Conservation (phyloP, 2,329 filamentous ascomycete genomes). For the Phaeomoniella chlamydospora region DNA sequence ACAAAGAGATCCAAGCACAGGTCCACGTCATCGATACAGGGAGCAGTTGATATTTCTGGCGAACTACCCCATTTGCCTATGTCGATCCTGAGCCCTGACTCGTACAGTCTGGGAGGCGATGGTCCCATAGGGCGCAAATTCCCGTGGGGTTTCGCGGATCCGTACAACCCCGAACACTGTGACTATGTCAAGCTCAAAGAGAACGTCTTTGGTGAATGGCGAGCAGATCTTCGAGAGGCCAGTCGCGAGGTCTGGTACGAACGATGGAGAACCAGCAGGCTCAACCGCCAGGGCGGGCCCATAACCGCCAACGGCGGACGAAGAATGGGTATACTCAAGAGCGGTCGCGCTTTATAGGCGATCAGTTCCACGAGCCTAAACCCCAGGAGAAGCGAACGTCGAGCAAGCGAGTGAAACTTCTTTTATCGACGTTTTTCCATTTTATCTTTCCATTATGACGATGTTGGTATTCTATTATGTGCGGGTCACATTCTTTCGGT, state of each 20-base stretch:
- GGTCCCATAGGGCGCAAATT: conserved; percentile 65
- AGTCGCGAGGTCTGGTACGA: conserved; percentile 93
- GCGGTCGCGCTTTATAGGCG: not conserved
- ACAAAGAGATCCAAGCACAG: conserved; percentile 8
- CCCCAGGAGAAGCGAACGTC: not conserved
- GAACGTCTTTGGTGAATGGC: conserved; percentile 86
- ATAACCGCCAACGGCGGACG: conserved; percentile 2
- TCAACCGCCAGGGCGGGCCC: conserved; percentile 7
- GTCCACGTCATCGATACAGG: conserved; percentile 17
- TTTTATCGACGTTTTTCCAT: no score
- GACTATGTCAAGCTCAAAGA: conserved; percentile 87
- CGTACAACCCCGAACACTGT: conserved; percentile 80
- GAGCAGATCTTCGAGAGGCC: conserved; percentile 74
- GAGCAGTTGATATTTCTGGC: conserved; percentile 13
- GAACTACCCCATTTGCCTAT: conserved; percentile 62
- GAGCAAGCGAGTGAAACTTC: not conserved
- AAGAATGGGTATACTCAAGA: not conserved
- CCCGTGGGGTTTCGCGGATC: conserved; percentile 93
- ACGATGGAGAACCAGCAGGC: conserved; percentile 59
- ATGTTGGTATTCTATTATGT: not conserved
- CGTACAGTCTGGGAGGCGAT: conserved; percentile 50
- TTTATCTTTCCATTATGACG: no score
- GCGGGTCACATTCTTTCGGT: not conserved
- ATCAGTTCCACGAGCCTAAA: no score
- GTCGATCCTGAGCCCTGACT: conserved; percentile 85